Evolutionary conservation across 1,284 basidiomycete species (phyloP).

Genomic region (Fomitopsis pinicola): DNA sequence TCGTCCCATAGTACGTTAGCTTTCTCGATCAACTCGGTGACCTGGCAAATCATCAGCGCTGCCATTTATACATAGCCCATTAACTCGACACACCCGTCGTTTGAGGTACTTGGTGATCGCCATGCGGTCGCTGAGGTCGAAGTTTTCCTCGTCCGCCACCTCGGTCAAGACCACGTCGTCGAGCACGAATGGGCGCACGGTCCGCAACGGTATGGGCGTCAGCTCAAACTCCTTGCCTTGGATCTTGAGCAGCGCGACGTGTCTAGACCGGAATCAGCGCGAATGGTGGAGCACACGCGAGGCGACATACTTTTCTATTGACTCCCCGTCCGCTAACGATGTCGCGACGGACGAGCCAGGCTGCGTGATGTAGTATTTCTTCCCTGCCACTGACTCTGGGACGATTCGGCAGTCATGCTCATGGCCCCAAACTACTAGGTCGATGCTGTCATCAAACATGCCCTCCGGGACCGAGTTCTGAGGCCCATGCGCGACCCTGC

Average conservation of each 20-base stretch:
- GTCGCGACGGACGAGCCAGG: conserved; percentile 96
- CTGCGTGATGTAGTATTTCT: conserved; percentile 89
- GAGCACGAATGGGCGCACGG: conserved; percentile 94
- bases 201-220: conserved; percentile 82
- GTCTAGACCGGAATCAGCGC: conserved; percentile 42
- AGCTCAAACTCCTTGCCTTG: conserved; percentile 86
- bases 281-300: not conserved
- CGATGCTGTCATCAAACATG: conserved; percentile 94
- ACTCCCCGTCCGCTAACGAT: conserved; percentile 86
- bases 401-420: conserved; percentile 96
- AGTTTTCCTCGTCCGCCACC: conserved; percentile 68
- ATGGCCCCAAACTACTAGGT: conserved; percentile 97
- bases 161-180: conserved; percentile 78
- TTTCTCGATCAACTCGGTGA: conserved; percentile 74
- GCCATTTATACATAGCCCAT: not conserved
- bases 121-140: conserved; percentile 78
- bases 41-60: conserved; percentile 37
- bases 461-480: conserved; percentile 93
- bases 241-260: conserved; percentile 84
- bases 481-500: conserved; percentile 88
- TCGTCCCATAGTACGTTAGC: conserved; percentile 81
- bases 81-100: conserved; percentile 43
- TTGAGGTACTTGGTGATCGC: conserved; percentile 80
- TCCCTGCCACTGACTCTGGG: conserved; percentile 88
- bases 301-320: conserved; percentile 70